Evolutionary conservation across 306 rosid genomes (phyloP).

Genomic region (Cotoneaster glaucophyllus): DNA sequence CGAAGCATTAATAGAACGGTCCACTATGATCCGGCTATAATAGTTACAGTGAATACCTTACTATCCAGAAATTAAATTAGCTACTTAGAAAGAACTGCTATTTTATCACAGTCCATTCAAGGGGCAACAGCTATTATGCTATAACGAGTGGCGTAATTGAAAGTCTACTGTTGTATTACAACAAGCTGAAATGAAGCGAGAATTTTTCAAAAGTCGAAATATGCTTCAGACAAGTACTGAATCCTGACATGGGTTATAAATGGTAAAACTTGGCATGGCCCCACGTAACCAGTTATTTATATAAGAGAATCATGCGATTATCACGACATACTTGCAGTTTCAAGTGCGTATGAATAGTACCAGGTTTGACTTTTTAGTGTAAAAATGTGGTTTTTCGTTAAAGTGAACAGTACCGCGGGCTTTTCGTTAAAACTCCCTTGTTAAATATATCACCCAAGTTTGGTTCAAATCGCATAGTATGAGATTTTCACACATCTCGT

Average conservation of each 20-base stretch:
- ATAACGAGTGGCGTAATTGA: neutral
- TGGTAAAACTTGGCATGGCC: neutral
- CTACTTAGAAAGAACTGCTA: neutral
- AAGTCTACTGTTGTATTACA: neutral
- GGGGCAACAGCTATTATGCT: neutral
- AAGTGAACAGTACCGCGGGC: no score
- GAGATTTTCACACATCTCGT: neutral
- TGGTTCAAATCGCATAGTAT: neutral
- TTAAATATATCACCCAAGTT: no score
- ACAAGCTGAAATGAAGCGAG: neutral
- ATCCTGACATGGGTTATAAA: neutral
- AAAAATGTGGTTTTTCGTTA: no score
- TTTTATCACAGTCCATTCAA: neutral
- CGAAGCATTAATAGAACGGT: neutral
- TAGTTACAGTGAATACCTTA: neutral
- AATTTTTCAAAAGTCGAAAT: neutral
- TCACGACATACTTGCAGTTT: neutral
- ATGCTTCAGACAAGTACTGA: neutral
- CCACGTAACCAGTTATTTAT: neutral
- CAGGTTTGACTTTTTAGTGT: no score
- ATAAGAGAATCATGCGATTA: neutral
- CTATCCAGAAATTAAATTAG: neutral
- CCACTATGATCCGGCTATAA: neutral
- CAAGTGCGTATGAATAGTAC: no score
- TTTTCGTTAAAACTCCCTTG: no score